A percentile compares a stretch with the other conserved stretches of the same genome.
Evolutionary conservation across 257 asterid species (phyloP).

Genomic region (Solanum rostratum): DNA sequence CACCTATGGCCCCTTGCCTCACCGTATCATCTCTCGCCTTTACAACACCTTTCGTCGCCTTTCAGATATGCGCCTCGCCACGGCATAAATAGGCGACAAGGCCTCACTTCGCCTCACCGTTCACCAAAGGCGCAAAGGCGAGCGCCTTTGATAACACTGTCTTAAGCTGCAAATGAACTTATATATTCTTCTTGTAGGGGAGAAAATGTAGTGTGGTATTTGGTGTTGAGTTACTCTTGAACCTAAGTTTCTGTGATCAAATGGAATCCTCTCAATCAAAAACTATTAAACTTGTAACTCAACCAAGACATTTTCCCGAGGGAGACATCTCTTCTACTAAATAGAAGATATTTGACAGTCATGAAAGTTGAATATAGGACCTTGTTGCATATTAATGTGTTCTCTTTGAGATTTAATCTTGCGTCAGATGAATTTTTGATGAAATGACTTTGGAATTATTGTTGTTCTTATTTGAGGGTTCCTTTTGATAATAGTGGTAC

Average conservation of each 20-base stretch:
- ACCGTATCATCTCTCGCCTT: too few species aligned
- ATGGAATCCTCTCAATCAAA: background rate
- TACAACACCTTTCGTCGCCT: too few species aligned
- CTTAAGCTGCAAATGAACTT: background rate
- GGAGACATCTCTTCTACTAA: background rate
- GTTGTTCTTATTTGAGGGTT: background rate
- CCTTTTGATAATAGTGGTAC: slow-evolving; percentile 14
- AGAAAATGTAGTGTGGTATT: background rate
- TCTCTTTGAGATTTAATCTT: background rate
- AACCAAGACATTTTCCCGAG: background rate
- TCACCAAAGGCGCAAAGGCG: too few species aligned
- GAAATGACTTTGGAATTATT: background rate
- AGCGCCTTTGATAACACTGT: background rate
- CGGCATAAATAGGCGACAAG: too few species aligned
- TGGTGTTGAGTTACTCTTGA: background rate
- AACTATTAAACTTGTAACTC: background rate
- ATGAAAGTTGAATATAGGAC: background rate
- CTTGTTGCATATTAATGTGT: background rate
- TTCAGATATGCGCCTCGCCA: too few species aligned
- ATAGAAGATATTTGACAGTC: background rate
- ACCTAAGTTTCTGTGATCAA: background rate
- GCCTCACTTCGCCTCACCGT: too few species aligned
- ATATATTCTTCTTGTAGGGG: background rate
- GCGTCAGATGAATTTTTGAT: background rate
- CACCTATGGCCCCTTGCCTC: too few species aligned